Base-by-base conservation (phyloP, 805 yeast species). In the Osmozyma mogii region DNA sequence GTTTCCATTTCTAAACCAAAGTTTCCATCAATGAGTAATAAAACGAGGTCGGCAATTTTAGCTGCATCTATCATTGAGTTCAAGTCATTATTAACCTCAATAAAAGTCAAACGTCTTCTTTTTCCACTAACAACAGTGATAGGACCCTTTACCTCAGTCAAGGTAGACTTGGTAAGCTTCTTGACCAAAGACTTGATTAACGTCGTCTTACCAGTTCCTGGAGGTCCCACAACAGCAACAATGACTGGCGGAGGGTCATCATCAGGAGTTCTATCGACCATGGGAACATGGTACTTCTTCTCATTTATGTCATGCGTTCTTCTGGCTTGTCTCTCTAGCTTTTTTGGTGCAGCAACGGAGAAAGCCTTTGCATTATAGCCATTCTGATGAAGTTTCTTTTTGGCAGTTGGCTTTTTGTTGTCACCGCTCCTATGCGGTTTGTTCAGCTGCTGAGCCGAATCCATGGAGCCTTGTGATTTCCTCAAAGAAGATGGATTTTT, bases 1-100 rank as follows among this genome's bases (percentile, higher is more conserved):
- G 98, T 92, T 58, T 92, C 99, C 99, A 92, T 92, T 64, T 92
- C 99, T 36, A 92, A 76, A 6, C 99, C 99, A 53, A 85, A 92
- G 54, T 92, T 92, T 35, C 98, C 97, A 62, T 92, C 99, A 36
- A 92, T 76, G 70, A 92, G 61, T 37, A 92, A 54, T 28, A 92
- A 65, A 7, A 94, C 95, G 38, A 92, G 66, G 56, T 92, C 99
- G 0, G 97, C 95, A 34, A 88, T 77, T 49, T 92, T 92, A 16
- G 97, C 95, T 22, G 92, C 75, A 59, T 92, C 99, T 24, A 88
- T 76, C 97, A 94, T 92, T 6, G 96, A 79, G 54, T 85, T 88
- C 50, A 92, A 60, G 54, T 92, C 98, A 46, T 88, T 89, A 9
- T 79, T 74, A 43, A 95, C 92, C 56, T 92, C 99, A 18, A 92